Evolutionary conservation across 208 protist genomes (phyloP), one percentile per base, ranked within the genome.

Genomic region (Leptomonas seymouri): DNA sequence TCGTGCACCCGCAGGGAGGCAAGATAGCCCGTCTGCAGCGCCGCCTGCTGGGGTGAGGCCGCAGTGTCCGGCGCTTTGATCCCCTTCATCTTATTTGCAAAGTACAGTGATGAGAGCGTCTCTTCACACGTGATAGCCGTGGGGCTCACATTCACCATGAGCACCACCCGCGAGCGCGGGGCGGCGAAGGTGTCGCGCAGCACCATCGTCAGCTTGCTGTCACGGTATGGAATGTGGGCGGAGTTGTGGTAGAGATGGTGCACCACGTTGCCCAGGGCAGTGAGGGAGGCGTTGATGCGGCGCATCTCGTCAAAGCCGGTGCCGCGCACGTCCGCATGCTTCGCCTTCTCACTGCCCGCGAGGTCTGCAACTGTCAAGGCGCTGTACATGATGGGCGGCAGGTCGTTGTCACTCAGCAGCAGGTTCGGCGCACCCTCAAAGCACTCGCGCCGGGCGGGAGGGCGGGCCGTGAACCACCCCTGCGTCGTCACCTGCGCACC

Each of bases 271-370:
- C 93, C 90, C 20, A 98, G 85, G 2, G 89, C 77, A n/a, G 93
- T 90, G 23, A 98, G 85, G 30, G 93, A 97, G 30, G 86, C 70
- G 76, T 98, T 98, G 71, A 98, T 97, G 36, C 68, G 71, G 34
- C 87, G 83, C 31, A 95, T 81, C 69, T 98, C 92, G 25, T 92
- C 79, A 36, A 95, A 81, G 27, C 76, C 79, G 9, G 76, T 67
- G 21, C 83, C 86, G 28, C 72, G 59, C 23, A 87, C 89, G 41
- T 88, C 70, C 1, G 84, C 63, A 60, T 88, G 78, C 58, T 82
- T 82, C 23, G 81, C 76, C 53, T 93, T 87, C 68, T 98, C 94
- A 62, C 81, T 93, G 4, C 96, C 96, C 0, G 96, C 94, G 16
- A 98, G 80, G 77, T 98, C 96, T 8, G 85, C 90, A 34, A 98